Percentiles rank a stretch among this genome's conserved stretches.
Evolutionary conservation across 306 rosid species (phyloP).

Genomic region (Biancaea sappan): DNA sequence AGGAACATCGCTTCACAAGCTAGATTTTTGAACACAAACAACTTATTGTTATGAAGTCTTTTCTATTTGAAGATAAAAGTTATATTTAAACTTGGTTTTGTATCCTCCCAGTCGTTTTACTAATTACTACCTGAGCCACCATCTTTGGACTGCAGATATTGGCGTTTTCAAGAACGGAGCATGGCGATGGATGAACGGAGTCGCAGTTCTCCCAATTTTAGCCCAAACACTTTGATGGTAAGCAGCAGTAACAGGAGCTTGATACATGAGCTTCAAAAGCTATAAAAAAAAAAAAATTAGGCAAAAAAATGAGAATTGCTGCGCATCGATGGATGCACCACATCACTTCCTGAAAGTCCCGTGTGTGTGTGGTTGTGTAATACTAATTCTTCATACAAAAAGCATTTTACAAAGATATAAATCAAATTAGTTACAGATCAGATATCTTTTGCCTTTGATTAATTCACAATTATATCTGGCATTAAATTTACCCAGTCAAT

Average conservation of each 20-base stretch:
- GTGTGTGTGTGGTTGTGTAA: no score
- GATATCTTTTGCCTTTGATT: not conserved
- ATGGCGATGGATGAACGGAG: conserved; percentile 64
- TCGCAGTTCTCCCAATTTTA: conserved; percentile 59
- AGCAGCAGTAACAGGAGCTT: conserved; percentile 76
- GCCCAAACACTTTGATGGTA: conserved; percentile 92
- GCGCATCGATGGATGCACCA: not conserved
- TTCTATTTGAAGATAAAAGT: not conserved
- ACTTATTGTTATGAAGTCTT: not conserved
- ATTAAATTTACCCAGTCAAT: not conserved
- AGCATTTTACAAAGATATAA: not conserved
- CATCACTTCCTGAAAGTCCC: not conserved
- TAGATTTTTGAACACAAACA: not conserved
- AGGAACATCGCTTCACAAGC: not conserved
- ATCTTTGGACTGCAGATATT: conserved; percentile 72
- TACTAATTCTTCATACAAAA: not conserved
- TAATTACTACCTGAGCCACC: conserved; percentile 98
- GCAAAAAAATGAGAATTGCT: conserved; percentile 10
- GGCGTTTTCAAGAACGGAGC: conserved; percentile 76
- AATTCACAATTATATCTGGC: not conserved
- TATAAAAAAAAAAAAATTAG: conserved; percentile 33
- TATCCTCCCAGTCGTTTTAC: conserved; percentile 33
- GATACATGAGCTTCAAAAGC: conserved; percentile 95
- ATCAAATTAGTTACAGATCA: not conserved
- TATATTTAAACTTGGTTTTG: not conserved